A percentile compares a stretch with the other conserved stretches of the same genome.
Conservation (phyloP, 371 early-diverging fungal genomes). For the Rhizopus stolonifer region DNA sequence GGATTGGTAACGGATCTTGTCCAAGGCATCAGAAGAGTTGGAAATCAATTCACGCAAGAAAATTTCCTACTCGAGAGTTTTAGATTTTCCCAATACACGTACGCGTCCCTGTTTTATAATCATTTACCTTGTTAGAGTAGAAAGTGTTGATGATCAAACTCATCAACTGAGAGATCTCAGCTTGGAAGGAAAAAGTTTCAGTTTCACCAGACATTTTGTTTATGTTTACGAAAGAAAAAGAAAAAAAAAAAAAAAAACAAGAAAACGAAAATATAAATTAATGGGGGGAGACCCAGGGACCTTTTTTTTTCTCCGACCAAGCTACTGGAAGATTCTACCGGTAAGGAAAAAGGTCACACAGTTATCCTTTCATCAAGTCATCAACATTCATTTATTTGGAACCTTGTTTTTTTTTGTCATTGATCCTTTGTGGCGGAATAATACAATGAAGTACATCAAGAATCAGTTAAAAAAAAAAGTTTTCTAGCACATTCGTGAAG, state of each 20-base stretch:
- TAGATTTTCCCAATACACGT: neutral
- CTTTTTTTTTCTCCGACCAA: too few relatives aligned
- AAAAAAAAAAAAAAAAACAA: slow-evolving; percentile 25
- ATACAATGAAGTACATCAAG: too few relatives aligned
- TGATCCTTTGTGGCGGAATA: too few relatives aligned
- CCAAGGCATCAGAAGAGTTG: slow-evolving; percentile 85
- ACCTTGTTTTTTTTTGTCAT: too few relatives aligned
- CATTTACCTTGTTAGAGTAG: slow-evolving; percentile 51
- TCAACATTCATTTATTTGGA: too few relatives aligned
- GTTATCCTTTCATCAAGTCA: too few relatives aligned
- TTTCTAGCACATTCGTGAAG: too few relatives aligned
- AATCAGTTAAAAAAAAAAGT: too few relatives aligned
- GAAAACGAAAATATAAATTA: too few relatives aligned
- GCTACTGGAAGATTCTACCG: too few relatives aligned
- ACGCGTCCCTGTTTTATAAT: neutral
- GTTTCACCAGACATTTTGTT: slow-evolving; percentile 39
- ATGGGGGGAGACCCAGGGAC: too few relatives aligned
- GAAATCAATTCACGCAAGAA: slow-evolving; percentile 88
- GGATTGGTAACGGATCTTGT: slow-evolving; percentile 75
- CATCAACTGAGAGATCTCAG: slow-evolving; percentile 94
- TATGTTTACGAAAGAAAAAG: slow-evolving; percentile 11
- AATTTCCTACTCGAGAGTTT: slow-evolving; percentile 52
- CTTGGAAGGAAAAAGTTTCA: slow-evolving; percentile 88
- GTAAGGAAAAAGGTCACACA: too few relatives aligned
- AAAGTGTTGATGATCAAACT: slow-evolving; percentile 76